Conservation (phyloP, 176 grass and related monocot genomes). For the Microstegium vimineum region DNA sequence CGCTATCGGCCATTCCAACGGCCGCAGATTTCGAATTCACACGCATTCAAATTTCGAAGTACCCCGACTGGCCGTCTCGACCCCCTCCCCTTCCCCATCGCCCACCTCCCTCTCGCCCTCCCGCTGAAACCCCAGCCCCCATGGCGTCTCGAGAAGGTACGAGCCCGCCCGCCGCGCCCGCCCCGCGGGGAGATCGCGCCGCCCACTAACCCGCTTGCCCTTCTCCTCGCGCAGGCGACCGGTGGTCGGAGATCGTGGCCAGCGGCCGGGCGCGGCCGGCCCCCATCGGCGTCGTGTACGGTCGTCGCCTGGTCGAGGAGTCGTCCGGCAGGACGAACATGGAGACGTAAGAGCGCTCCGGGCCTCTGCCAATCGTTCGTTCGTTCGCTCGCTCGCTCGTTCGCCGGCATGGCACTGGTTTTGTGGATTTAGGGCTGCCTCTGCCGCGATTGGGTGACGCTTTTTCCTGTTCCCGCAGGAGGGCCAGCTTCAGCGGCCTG, state of each 20-base stretch:
- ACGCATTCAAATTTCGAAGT: constrained; percentile 10
- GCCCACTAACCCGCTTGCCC: neutral
- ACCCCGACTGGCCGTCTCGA: neutral
- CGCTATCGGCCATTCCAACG: neutral
- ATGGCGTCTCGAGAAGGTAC: constrained; percentile 57
- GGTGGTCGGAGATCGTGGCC: constrained; percentile 61
- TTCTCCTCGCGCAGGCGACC: constrained; percentile 35
- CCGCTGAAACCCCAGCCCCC: neutral
- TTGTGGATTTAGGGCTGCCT: neutral
- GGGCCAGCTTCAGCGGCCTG: constrained; percentile 32
- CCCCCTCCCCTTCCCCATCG: neutral
- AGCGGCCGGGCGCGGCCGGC: constrained; percentile 47
- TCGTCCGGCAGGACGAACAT: constrained; percentile 9
- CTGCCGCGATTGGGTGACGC: neutral
- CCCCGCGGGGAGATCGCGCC: neutral
- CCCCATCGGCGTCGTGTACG: constrained; percentile 54
- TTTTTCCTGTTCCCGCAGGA: constrained; percentile 19
- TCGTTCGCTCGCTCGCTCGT: neutral
- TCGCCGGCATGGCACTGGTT: neutral
- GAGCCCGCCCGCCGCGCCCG: neutral
- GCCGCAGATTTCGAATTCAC: neutral
- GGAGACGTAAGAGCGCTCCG: constrained; percentile 36
- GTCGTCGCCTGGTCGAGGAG: constrained; percentile 39
- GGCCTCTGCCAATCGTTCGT: neutral
- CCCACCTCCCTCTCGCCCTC: neutral